phyloP scores from a whole-genome alignment of 768 basidiomycete genomes.

The Boletellus emodensis region DNA sequence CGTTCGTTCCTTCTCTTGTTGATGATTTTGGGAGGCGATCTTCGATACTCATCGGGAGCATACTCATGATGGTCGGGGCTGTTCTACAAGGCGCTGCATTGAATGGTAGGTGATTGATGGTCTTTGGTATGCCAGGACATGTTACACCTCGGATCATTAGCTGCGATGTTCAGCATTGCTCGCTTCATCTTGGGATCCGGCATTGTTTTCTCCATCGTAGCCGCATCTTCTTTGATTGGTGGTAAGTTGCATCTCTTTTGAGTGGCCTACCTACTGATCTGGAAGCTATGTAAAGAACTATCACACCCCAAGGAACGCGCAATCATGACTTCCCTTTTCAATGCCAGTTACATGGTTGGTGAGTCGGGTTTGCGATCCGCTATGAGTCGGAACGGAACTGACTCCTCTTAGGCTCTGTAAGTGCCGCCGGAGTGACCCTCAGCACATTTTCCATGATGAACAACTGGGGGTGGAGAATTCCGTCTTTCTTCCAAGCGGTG shows the following conservation, averaged over 20 bases:
- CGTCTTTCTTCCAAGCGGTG: slow-evolving; percentile 51
- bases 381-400: slow-evolving; percentile 7
- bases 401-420: slow-evolving; percentile 10
- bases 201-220: slow-evolving; percentile 13
- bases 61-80: slow-evolving; percentile 8
- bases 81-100: slow-evolving; percentile 16
- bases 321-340: slow-evolving; percentile 12
- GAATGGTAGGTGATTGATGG: slow-evolving; percentile 3
- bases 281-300: slow-evolving; percentile 7
- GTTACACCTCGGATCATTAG: neutral
- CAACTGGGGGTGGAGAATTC: slow-evolving; percentile 70
- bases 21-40: slow-evolving; percentile 15
- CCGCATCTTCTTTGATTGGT: slow-evolving; percentile 21
- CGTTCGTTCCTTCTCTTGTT: slow-evolving; percentile 26
- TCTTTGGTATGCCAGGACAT: neutral
- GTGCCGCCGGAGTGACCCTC: slow-evolving; percentile 52
- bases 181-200: slow-evolving; percentile 17
- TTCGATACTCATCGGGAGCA: slow-evolving; percentile 13
- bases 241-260: slow-evolving; percentile 3
- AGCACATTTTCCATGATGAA: slow-evolving; percentile 57
- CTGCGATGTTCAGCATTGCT: slow-evolving; percentile 12
- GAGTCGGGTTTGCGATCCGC: neutral
- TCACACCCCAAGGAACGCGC: slow-evolving; percentile 24
- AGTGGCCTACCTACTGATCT: neutral
- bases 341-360: neutral